These are phyloP conservation scores for Malbranchea cinnamomea DNA, from an alignment of 2,329 filamentous ascomycete species.

Conservation along the genomic window DNA sequence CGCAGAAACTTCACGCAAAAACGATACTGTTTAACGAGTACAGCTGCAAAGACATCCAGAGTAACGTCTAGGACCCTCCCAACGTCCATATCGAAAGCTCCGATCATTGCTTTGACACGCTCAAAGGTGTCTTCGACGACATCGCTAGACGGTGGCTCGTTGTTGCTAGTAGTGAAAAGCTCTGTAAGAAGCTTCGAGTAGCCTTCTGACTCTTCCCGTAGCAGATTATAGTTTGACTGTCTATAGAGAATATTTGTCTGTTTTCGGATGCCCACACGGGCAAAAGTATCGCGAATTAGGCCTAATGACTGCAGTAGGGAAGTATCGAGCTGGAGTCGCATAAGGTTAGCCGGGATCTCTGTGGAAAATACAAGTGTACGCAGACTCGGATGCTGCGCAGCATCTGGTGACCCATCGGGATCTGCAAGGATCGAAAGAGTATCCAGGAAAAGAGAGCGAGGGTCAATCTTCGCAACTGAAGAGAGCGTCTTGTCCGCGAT, in stretches of 20 bases:
- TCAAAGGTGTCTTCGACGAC: conserved; percentile 78
- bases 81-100: conserved; percentile 92
- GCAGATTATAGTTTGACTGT: conserved; percentile 89
- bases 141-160: conserved; percentile 56
- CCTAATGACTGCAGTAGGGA: conserved; percentile 59
- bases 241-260: conserved; percentile 88
- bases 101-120: conserved; percentile 83
- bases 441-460: conserved; percentile 64
- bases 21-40: conserved; percentile 78
- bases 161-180: conserved; percentile 75
- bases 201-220: conserved; percentile 90
- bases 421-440: conserved; percentile 67
- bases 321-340: conserved; percentile 74
- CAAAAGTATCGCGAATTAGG: conserved; percentile 73
- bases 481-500: conserved; percentile 29
- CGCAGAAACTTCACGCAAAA: conserved; percentile 92
- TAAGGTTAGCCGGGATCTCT: conserved; percentile 52
- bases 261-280: conserved; percentile 68
- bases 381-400: conserved; percentile 41
- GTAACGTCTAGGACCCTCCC: conserved; percentile 89
- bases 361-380: conserved; percentile 57
- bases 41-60: conserved; percentile 84
- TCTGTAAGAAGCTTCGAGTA: conserved; percentile 95
- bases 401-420: conserved; percentile 47
- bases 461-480: conserved; percentile 34